Base-by-base conservation (phyloP, 2,329 filamentous ascomycete species). In the Claviceps quebecensis region DNA sequence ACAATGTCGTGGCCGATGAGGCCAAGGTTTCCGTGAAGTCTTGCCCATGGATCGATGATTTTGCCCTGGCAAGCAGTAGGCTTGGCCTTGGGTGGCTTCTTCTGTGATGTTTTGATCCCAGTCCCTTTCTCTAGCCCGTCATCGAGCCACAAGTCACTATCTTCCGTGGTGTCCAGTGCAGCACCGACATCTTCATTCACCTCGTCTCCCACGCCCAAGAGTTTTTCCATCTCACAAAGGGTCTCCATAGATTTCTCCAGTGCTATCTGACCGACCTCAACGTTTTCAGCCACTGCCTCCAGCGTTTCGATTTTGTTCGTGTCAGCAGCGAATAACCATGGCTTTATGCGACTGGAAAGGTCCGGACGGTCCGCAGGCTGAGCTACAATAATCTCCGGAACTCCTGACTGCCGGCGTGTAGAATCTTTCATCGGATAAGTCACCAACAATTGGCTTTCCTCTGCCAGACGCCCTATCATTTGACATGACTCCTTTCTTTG, bases 361-460 rank as follows among this genome's bases (percentile, higher is more conserved):
- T 70, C 67, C 16, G 67, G 61, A 22, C 64, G 63, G 48, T 70
- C 67, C 1, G 66, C 58, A n/a, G 59, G 58, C 5, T 66, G 59
- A 26, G 61, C 63, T 6, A 63, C 63, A 26, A 72, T 63, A 5
- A 69, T 69, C n/a, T 72, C 67, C n/a, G 66, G 68, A 48, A 76
- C 69, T 43, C 69, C 69, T n/a, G 65, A 64, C 22, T 67, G 65
- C 16, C 63, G 57, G 41, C 64, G 66, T 6, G 53, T 52, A 2
- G 61, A 60, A 19, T 60, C 62, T 3, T 71, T 68, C 56, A 70
- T 64, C 1, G 76, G 72, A 55, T 80, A 71, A 8, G 69, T 65
- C 1, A 73, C 74, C 13, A 84, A 69, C 16, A 84, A 66, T 55
- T 81, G 78, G 58, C 80, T 84, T 59, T 83, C 80, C 47, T 83